These are phyloP conservation scores for Phoma herbarum DNA, from an alignment of 2,329 filamentous ascomycete genomes.

Conservation along the genomic window DNA sequence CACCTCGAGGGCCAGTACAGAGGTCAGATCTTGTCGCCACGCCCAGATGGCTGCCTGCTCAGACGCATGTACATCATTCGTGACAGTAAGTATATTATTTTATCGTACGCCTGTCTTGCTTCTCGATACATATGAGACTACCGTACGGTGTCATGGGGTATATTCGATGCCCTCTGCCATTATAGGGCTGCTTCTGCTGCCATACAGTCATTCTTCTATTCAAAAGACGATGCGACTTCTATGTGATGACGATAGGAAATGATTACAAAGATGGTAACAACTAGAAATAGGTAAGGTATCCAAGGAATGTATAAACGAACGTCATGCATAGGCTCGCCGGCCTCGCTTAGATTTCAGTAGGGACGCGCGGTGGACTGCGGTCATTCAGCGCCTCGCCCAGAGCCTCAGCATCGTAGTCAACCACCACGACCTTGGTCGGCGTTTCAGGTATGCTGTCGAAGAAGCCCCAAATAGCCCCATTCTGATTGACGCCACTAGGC, in stretches of 20 bases:
- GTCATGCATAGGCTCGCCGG: background rate
- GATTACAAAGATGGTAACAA: conserved; percentile 18
- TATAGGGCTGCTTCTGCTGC: background rate
- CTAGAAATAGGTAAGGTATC: background rate
- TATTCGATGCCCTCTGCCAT: background rate
- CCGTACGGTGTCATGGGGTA: conserved; percentile 14
- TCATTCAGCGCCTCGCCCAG: conserved; percentile 49
- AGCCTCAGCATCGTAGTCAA: conserved; percentile 50
- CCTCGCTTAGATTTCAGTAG: background rate
- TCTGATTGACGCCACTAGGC: conserved; percentile 51
- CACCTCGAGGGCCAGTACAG: too few relatives aligned
- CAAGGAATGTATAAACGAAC: conserved; percentile 7
- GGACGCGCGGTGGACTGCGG: conserved; percentile 7
- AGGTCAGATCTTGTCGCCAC: too few relatives aligned
- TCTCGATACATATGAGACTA: conserved; percentile 16
- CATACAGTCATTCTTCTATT: conserved; percentile 11
- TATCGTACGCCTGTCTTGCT: too few relatives aligned
- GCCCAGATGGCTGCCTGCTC: too few relatives aligned
- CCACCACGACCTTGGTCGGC: conserved; percentile 46
- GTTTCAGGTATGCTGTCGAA: conserved; percentile 44
- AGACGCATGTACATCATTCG: too few relatives aligned
- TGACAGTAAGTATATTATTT: too few relatives aligned
- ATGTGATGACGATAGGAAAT: conserved; percentile 4
- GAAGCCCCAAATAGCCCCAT: conserved; percentile 52
- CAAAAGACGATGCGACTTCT: background rate